Evolutionary conservation across 2,329 filamentous ascomycete species (phyloP).

Genomic region (Rhinocladiella similis): DNA sequence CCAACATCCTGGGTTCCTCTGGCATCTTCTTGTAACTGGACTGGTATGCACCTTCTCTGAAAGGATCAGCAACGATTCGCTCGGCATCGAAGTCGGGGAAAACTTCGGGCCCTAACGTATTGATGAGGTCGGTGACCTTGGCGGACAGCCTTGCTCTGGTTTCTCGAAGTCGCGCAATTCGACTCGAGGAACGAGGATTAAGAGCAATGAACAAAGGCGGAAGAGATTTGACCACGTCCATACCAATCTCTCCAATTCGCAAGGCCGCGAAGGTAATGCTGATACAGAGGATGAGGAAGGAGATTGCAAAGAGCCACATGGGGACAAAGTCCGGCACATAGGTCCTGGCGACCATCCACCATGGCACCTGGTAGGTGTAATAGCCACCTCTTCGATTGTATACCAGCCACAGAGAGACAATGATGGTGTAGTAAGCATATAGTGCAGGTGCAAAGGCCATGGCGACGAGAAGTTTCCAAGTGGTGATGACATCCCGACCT

Average conservation of each 20-base stretch:
- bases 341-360: conserved; percentile 67
- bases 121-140: conserved; percentile 88
- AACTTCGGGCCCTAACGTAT: conserved; percentile 90
- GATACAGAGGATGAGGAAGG: conserved; percentile 78
- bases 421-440: conserved; percentile 75
- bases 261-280: conserved; percentile 89
- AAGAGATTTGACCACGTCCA: conserved; percentile 97
- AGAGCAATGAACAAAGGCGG: conserved; percentile 83
- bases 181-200: conserved; percentile 80
- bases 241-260: conserved; percentile 94
- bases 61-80: conserved; percentile 62
- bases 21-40: conserved; percentile 28
- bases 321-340: conserved; percentile 77
- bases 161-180: conserved; percentile 73
- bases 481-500: conserved; percentile 85
- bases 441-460: conserved; percentile 78
- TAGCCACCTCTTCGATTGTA: conserved; percentile 80
- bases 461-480: conserved; percentile 90
- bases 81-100: conserved; percentile 91
- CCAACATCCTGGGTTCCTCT: conserved; percentile 23
- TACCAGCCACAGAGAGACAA: conserved; percentile 76
- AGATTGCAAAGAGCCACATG: conserved; percentile 72
- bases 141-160: conserved; percentile 72
- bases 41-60: conserved; percentile 38
- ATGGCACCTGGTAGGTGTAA: conserved; percentile 74